Evolutionary conservation across 2,329 filamentous ascomycete genomes (phyloP), one percentile per base, ranked within the genome.

Genomic region (Aspergillus viridinutans): DNA sequence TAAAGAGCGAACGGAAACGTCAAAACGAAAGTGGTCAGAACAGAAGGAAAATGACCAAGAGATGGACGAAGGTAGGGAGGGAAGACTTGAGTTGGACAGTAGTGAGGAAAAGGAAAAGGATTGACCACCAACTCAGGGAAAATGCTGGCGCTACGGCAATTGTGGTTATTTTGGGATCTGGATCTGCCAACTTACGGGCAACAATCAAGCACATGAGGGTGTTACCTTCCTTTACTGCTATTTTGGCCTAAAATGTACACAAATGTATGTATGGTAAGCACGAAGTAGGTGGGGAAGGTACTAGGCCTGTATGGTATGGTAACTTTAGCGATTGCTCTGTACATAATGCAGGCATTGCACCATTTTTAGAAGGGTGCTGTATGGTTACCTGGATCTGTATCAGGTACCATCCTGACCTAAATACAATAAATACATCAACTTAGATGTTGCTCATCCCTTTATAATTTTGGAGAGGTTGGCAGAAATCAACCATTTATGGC

Each of bases 151-250:
- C 35, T 55, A 56, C 55, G 59, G 59, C 56, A 57, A 50, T 56
- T 56, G 65, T 66, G 64, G 63, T 67, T 69, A 70, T 70, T 70
- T 70, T 69, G 66, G 66, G 66, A 61, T 59, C 59, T 60, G 58
- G 55, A 61, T 59, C 57, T 62, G 55, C 58, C 58, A 64, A 62
- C 58, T 64, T 62, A 62, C 54, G 56, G 50, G 51, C 52, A 29
- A 57, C 51, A 29, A 54, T 56, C 20, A 54, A 47, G 53, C 51
- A 58, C 51, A 51, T 55, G 50, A 52, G 50, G 52, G 55, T 53
- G 48, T 49, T 55, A 58, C 54, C 54, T 50, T 52, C 55, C 45
- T 53, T 50, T 38, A 38, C 32, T 38, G 32, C 32, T 23, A 21
- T 45, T 45, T 20, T 20, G 42, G 42, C 20, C 42, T 14, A 21